These are phyloP conservation scores for Hericium alpestre DNA, from an alignment of 768 basidiomycete species.

Conservation along the genomic window DNA sequence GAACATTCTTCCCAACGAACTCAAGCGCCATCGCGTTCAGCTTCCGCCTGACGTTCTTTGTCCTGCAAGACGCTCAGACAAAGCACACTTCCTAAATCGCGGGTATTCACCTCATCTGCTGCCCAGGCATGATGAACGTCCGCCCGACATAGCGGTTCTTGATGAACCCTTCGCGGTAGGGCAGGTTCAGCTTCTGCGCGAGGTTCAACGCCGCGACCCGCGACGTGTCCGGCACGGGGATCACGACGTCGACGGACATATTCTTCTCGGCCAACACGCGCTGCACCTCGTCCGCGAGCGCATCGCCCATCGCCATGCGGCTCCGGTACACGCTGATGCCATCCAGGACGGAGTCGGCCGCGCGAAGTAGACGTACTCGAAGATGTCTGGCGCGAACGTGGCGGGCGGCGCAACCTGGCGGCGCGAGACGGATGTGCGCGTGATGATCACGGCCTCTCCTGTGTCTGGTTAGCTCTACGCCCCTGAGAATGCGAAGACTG, in stretches of 20 bases:
- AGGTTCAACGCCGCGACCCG: slow-evolving; percentile 92
- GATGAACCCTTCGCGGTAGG: slow-evolving; percentile 96
- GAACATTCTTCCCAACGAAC: slow-evolving; percentile 83
- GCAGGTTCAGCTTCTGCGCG: slow-evolving; percentile 79
- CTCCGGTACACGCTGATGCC: slow-evolving; percentile 95
- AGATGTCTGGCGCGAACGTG: slow-evolving; percentile 92
- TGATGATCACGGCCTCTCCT: slow-evolving; percentile 97
- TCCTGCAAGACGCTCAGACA: slow-evolving; percentile 30
- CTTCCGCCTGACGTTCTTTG: slow-evolving; percentile 90
- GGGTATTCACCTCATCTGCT: slow-evolving; percentile 67
- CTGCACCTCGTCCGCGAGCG: slow-evolving; percentile 79
- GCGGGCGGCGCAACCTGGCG: slow-evolving; percentile 61
- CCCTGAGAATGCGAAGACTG: not conserved
- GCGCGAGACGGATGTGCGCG: slow-evolving; percentile 63
- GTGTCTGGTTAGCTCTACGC: not conserved
- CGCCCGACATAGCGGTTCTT: slow-evolving; percentile 98
- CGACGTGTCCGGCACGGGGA: slow-evolving; percentile 95
- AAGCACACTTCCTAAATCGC: not conserved
- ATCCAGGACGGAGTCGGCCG: slow-evolving; percentile 93
- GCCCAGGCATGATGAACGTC: slow-evolving; percentile 99
- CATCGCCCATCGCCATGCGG: slow-evolving; percentile 99
- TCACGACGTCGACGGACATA: slow-evolving; percentile 85
- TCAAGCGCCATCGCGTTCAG: slow-evolving; percentile 98
- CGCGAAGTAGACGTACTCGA: slow-evolving; percentile 98
- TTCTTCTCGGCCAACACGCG: slow-evolving; percentile 57